Conservation (phyloP, 306 rosid species). For the Prunus mongolica region DNA sequence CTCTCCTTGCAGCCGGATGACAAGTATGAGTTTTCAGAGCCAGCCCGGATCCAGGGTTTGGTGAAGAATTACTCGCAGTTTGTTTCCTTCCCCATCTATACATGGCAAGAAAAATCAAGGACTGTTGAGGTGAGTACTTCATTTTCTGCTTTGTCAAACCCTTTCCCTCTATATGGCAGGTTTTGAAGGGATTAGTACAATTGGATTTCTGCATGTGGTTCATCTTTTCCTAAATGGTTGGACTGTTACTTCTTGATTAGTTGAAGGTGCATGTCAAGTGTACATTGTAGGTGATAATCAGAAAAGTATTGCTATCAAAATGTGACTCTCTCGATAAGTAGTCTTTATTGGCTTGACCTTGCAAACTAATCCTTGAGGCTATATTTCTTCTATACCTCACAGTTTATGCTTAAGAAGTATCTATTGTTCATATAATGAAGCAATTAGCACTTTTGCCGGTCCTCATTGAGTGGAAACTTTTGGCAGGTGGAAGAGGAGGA, state of each 20-base stretch:
- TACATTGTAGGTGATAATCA: neutral
- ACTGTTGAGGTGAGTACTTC: slow-evolving; percentile 69
- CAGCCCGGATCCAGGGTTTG: slow-evolving; percentile 74
- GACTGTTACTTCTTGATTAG: neutral
- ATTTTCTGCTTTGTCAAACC: neutral
- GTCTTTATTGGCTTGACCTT: neutral
- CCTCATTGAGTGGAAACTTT: slow-evolving; percentile 16
- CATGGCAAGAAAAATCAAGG: slow-evolving; percentile 94
- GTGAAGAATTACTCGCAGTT: slow-evolving; percentile 98
- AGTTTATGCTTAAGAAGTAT: neutral
- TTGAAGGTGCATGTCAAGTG: neutral
- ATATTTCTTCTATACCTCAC: neutral
- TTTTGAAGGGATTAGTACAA: neutral
- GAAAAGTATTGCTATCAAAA: neutral
- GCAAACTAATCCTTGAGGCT: neutral
- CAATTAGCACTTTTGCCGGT: neutral
- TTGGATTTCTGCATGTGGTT: neutral
- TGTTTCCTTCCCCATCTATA: slow-evolving; percentile 93
- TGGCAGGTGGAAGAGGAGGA: slow-evolving; percentile 98
- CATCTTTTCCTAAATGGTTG: neutral
- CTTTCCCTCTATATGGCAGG: neutral
- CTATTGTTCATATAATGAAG: neutral
- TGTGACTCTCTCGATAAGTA: neutral
- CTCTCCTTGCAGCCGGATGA: slow-evolving; percentile 62
- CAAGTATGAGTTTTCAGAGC: slow-evolving; percentile 92